A percentile compares a stretch with the other conserved stretches of the same genome.
Conservation (phyloP, 2,329 filamentous ascomycete species). For the Fusarium staphyleae region DNA sequence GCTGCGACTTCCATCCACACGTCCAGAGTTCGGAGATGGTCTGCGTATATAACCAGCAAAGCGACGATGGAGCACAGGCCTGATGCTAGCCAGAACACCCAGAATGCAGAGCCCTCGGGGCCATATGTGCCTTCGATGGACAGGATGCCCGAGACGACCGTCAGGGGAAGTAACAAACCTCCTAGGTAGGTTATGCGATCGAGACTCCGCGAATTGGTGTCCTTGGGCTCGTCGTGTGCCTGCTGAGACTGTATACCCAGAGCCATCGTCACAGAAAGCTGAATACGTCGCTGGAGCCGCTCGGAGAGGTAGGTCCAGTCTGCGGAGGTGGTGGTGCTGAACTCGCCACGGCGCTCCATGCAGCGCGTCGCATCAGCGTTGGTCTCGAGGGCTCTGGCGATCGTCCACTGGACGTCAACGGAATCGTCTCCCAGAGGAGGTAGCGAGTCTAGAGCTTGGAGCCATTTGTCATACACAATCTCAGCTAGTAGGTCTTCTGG, state of each 20-base stretch:
- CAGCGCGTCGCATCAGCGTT: constrained; percentile 36
- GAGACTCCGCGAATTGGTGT: constrained; percentile 51
- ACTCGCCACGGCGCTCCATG: constrained; percentile 30
- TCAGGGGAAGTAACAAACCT: constrained; percentile 56
- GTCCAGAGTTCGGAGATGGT: constrained; percentile 54
- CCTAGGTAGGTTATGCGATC: constrained; percentile 59
- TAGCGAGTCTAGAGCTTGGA: constrained; percentile 33
- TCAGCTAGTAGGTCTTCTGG: constrained; percentile 36
- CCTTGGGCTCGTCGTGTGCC: constrained; percentile 21
- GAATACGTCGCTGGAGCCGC: constrained; percentile 35
- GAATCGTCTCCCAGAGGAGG: constrained; percentile 22
- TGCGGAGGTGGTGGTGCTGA: constrained; percentile 16
- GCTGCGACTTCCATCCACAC: constrained; percentile 55
- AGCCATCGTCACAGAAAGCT: constrained; percentile 26
- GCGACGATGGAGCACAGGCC: constrained; percentile 49
- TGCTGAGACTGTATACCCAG: constrained; percentile 9
- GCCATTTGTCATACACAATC: constrained; percentile 40
- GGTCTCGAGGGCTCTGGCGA: constrained; percentile 36
- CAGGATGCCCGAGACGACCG: constrained; percentile 56
- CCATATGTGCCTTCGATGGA: constrained; percentile 56
- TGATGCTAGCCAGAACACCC: constrained; percentile 57
- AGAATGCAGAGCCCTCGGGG: constrained; percentile 52
- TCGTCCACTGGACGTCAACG: constrained; percentile 29
- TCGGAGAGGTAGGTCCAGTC: constrained; percentile 37
- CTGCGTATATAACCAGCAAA: constrained; percentile 56